These are phyloP conservation scores for Macrocybe gigantea DNA, from an alignment of 768 basidiomycete species.

Conservation along the genomic window DNA sequence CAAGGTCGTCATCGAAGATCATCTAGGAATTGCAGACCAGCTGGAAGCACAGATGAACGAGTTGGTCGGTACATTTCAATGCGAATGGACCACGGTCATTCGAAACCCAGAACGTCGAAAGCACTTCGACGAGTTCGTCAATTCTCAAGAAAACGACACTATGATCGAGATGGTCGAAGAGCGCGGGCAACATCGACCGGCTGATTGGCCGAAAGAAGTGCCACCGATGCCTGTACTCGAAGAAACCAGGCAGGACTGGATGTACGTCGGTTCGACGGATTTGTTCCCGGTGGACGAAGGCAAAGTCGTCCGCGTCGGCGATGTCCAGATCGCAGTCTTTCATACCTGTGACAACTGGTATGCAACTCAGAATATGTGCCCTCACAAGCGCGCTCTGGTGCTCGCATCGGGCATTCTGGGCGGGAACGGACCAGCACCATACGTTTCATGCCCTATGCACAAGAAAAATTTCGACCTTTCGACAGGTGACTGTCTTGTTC, in stretches of 20 bases:
- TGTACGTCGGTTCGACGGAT: conserved; percentile 43
- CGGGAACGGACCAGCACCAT: conserved; percentile 51
- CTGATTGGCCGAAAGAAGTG: conserved; percentile 60
- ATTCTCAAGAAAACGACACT: conserved; percentile 43
- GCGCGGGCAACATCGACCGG: conserved; percentile 58
- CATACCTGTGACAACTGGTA: conserved; percentile 53
- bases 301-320: conserved; percentile 51
- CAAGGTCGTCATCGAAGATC: conserved; percentile 61
- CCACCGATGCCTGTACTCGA: conserved; percentile 51
- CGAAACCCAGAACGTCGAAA: conserved; percentile 20
- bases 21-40: conserved; percentile 65
- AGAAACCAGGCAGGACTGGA: conserved; percentile 27
- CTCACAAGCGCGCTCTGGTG: conserved; percentile 54
- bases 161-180: conserved; percentile 50
- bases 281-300: conserved; percentile 38
- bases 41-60: conserved; percentile 61
- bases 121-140: conserved; percentile 48
- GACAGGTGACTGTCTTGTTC: conserved; percentile 43
- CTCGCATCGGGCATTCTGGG: conserved; percentile 67
- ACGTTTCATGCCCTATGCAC: conserved; percentile 51
- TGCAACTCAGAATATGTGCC: conserved; percentile 64
- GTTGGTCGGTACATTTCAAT: conserved; percentile 59
- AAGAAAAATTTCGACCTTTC: conserved; percentile 59
- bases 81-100: conserved; percentile 68
- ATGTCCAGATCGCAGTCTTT: conserved; percentile 65